These are phyloP conservation scores for Polygonum maritimum DNA, from an alignment of 148 eudicot species.

Conservation along the genomic window DNA sequence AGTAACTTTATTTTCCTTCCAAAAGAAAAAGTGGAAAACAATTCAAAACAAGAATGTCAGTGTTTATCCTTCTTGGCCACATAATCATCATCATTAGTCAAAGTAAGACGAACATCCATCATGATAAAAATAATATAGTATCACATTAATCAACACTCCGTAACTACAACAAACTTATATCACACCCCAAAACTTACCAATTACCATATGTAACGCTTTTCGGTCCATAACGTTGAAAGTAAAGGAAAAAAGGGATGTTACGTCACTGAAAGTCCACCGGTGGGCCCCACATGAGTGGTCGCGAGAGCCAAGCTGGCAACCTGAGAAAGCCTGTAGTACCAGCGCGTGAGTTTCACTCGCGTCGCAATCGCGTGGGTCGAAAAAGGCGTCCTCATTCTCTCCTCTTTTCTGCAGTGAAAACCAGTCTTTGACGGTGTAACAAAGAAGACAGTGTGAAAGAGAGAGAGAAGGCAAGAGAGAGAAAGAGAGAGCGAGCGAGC, in stretches of 20 bases:
- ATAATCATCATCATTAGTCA: not conserved
- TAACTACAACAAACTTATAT: no score
- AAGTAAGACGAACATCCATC: not conserved
- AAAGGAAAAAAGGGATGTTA: not conserved
- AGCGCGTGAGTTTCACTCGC: not conserved
- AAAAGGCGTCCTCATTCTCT: conserved; percentile 4
- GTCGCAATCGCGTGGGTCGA: not conserved
- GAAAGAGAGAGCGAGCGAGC: not conserved
- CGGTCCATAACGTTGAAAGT: no score
- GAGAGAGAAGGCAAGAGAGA: not conserved
- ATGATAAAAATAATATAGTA: no score
- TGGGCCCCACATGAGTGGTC: not conserved
- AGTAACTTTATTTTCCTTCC: no score
- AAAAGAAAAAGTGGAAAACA: no score
- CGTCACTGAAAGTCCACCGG: not conserved
- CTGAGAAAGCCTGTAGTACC: not conserved
- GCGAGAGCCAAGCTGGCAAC: not conserved
- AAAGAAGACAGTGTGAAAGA: not conserved
- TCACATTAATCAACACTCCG: no score
- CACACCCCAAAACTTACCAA: no score
- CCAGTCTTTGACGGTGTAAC: not conserved
- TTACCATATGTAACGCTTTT: no score
- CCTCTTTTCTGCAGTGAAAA: not conserved
- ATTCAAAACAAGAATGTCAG: no score
- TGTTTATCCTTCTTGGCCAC: not conserved